Evolutionary conservation across 2,329 filamentous ascomycete genomes (phyloP), one percentile per base, ranked within the genome.

Genomic region (Microsporum canis): DNA sequence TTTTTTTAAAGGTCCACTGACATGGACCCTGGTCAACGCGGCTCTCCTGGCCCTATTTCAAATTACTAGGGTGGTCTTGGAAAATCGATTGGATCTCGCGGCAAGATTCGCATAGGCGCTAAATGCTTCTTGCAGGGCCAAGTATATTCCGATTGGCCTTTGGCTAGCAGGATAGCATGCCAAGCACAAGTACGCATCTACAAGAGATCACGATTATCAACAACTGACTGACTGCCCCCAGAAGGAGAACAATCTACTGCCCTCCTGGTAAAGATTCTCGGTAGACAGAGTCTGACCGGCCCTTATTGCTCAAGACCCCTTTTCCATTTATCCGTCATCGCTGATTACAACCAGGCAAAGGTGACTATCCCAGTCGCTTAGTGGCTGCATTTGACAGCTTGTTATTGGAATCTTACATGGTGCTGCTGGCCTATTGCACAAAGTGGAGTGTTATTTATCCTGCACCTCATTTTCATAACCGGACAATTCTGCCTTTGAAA

Each of bases 61-160:
- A 66, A 67, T 67, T 64, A 63, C 64, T 62, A 63, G 65, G 67
- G 64, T 60, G 62, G 65, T 68, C 65, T 43, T 59, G 63, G 57
- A 62, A 64, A 69, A 75, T 68, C 68, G 71, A 68, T 75, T 75
- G 74, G 73, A 67, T 71, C 55, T 75, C 64, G 68, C 62, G 69
- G 68, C 65, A 66, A 70, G 70, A 70, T 75, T 66, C 38, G 27
- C 67, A 71, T 63, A 71, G 65, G 65, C 72, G 69, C 72, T 75
- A 75, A 65, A 51, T 45, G 5, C 23, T 7, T 31, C 45, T 51
- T 49, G 59, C 55, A 33, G n/a, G 12, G 27, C 5, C 36, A 36
- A 31, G 39, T n/a, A 55, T 17, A 17, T 55, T 47, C 39, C 59
- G 29, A 49, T 57, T 57, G 59, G 59, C 38, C n/a, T 33, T 2